A percentile compares a stretch with the other conserved stretches of the same genome.
Evolutionary conservation across 1,139 yeast genomes (phyloP).

Genomic region (Yamadazyma kanchanaburiensis): DNA sequence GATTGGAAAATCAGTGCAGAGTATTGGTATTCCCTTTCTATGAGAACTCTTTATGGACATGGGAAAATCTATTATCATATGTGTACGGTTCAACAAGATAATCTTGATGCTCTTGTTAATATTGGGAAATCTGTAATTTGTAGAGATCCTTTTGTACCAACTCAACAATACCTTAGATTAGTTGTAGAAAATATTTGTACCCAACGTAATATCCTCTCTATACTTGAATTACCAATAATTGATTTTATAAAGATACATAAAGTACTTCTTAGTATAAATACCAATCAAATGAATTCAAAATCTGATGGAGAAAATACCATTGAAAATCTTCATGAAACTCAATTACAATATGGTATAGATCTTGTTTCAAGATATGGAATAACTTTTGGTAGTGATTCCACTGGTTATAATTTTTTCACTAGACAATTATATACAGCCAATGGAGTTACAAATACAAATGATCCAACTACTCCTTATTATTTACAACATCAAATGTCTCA

Average conservation of each 20-base stretch:
- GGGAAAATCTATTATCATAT: conserved; percentile 79
- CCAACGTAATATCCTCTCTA: conserved; percentile 61
- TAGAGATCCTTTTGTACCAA: conserved; percentile 79
- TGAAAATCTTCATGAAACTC: conserved; percentile 39
- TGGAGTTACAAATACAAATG: conserved; percentile 24
- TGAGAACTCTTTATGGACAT: conserved; percentile 71
- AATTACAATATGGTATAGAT: conserved; percentile 53
- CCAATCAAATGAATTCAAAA: conserved; percentile 20
- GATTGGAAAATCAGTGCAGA: conserved; percentile 82
- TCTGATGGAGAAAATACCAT: conserved; percentile 7
- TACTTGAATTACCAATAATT: conserved; percentile 57
- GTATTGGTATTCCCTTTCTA: conserved; percentile 69
- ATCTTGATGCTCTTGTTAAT: conserved; percentile 72
- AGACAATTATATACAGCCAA: conserved; percentile 42
- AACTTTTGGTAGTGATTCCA: conserved; percentile 66
- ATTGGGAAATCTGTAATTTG: conserved; percentile 76
- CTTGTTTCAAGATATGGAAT: conserved; percentile 67
- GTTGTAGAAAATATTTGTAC: conserved; percentile 77
- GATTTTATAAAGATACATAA: conserved; percentile 67
- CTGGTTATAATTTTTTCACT: conserved; percentile 63
- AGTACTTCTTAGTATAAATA: conserved; percentile 51
- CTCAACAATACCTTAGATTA: conserved; percentile 68
- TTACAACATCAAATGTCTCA: conserved; percentile 23
- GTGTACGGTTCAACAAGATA: conserved; percentile 81
- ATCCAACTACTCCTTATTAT: conserved; percentile 33